Conservation (phyloP, 2,329 filamentous ascomycete species). For the Tolypocladium guangdongense region DNA sequence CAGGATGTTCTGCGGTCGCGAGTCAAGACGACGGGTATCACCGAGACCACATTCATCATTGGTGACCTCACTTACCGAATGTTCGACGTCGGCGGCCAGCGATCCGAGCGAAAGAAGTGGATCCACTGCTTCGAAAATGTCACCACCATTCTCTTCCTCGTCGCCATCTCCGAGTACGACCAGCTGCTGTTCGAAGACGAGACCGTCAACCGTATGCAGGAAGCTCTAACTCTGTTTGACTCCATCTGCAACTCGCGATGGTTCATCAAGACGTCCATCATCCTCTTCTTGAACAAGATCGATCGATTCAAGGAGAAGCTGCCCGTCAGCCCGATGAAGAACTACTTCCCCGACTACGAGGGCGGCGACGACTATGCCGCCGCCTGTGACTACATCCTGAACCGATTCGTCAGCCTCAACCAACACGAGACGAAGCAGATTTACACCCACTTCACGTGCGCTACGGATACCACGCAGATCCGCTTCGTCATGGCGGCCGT, state of each 20-base stretch:
- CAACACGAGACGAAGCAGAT: slow-evolving; percentile 99
- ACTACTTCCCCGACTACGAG: slow-evolving; percentile 86
- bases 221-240: slow-evolving; percentile 76
- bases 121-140: slow-evolving; percentile 99
- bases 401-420: slow-evolving; percentile 96
- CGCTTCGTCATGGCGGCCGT: slow-evolving; percentile 99
- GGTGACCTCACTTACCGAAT: slow-evolving; percentile 91
- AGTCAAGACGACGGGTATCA: slow-evolving; percentile 97
- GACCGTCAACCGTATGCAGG: slow-evolving; percentile 91
- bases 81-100: slow-evolving; percentile 94
- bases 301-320: slow-evolving; percentile 84
- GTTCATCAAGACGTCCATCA: slow-evolving; percentile 86
- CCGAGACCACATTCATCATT: slow-evolving; percentile 91
- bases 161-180: slow-evolving; percentile 95
- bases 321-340: slow-evolving; percentile 71
- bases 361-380: slow-evolving; percentile 91
- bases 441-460: slow-evolving; percentile 98
- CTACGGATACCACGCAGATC: slow-evolving; percentile 97
- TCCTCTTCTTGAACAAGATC: slow-evolving; percentile 84
- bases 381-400: slow-evolving; percentile 97
- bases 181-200: slow-evolving; percentile 93
- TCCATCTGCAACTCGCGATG: slow-evolving; percentile 81
- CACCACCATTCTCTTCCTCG: slow-evolving; percentile 90
- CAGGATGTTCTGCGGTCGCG: slow-evolving; percentile 91
- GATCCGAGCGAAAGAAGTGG: slow-evolving; percentile 98